phyloP scores from a whole-genome alignment of 768 basidiomycete genomes.

The Rhodotorula kratochvilovae region DNA sequence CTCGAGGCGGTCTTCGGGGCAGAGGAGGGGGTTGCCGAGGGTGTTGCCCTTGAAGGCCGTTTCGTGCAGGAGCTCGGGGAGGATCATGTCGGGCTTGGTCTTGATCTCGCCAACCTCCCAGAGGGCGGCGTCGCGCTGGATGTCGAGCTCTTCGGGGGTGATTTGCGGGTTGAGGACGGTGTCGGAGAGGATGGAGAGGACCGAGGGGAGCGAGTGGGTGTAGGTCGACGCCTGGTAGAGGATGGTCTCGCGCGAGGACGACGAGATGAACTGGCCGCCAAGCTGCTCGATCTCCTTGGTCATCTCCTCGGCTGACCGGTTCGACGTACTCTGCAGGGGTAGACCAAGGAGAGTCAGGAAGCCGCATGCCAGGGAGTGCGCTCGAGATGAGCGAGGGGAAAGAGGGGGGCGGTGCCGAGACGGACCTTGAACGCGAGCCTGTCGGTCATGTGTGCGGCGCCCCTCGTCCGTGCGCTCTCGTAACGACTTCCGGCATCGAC shows the following conservation, averaged over 20 bases:
- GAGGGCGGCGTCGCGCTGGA: constrained; percentile 76
- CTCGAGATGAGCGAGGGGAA: not conserved
- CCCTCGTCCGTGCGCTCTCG: constrained; percentile 67
- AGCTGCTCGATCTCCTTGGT: constrained; percentile 70
- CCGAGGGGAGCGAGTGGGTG: constrained; percentile 70
- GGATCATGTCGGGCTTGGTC: constrained; percentile 83
- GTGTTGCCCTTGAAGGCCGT: constrained; percentile 74
- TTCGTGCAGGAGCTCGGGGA: constrained; percentile 82
- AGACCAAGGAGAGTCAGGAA: not conserved
- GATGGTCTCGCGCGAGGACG: constrained; percentile 85
- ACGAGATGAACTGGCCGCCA: constrained; percentile 86
- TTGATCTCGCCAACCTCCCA: constrained; percentile 87
- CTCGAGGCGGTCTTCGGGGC: constrained; percentile 75
- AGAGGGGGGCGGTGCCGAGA: not conserved
- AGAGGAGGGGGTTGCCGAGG: constrained; percentile 84
- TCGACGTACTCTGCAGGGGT: constrained; percentile 64
- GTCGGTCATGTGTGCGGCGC: constrained; percentile 87
- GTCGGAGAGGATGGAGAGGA: constrained; percentile 83
- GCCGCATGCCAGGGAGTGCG: too few species aligned
- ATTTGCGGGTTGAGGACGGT: constrained; percentile 77
- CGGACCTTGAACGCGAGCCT: constrained; percentile 92
- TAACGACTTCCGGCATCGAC: constrained; percentile 89
- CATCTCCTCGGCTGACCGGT: constrained; percentile 72
- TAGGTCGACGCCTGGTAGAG: constrained; percentile 98
- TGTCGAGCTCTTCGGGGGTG: constrained; percentile 68